phyloP scores from a whole-genome alignment of 2,329 filamentous ascomycete genomes.

The Cladosporium sp. region DNA sequence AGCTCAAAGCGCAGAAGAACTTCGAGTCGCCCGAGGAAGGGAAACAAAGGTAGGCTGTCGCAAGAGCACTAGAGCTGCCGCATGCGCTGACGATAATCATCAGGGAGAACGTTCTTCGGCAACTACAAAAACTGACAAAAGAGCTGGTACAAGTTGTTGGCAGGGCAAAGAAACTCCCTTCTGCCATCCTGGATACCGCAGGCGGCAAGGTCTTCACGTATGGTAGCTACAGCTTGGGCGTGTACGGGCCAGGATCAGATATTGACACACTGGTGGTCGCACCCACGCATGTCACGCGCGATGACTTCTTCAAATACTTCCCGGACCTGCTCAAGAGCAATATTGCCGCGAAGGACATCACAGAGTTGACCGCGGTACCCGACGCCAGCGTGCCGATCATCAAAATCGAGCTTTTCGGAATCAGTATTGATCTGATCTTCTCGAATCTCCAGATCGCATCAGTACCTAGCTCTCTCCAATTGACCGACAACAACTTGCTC shows the following conservation, averaged over 20 bases:
- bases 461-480: conserved; percentile 54
- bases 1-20: conserved; percentile 82
- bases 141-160: conserved; percentile 84
- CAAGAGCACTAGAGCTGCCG: conserved; percentile 16
- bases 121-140: conserved; percentile 71
- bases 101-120: conserved; percentile 66
- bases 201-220: conserved; percentile 94
- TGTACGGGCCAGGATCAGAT: conserved; percentile 92
- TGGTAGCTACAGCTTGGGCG: conserved; percentile 89
- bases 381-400: conserved; percentile 96
- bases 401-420: conserved; percentile 84
- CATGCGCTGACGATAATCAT: neutral
- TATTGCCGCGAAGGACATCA: conserved; percentile 71
- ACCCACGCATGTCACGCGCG: conserved; percentile 78
- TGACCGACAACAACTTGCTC: conserved; percentile 78
- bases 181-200: conserved; percentile 71
- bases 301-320: conserved; percentile 89
- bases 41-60: conserved; percentile 59
- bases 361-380: conserved; percentile 75
- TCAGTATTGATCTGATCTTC: conserved; percentile 87
- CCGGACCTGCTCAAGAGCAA: conserved; percentile 72
- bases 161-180: conserved; percentile 64
- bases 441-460: conserved; percentile 37
- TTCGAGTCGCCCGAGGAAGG: conserved; percentile 83
- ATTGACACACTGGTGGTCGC: conserved; percentile 94